Evolutionary conservation across 2,329 filamentous ascomycete genomes (phyloP).

Genomic region (Fusarium sp.): DNA sequence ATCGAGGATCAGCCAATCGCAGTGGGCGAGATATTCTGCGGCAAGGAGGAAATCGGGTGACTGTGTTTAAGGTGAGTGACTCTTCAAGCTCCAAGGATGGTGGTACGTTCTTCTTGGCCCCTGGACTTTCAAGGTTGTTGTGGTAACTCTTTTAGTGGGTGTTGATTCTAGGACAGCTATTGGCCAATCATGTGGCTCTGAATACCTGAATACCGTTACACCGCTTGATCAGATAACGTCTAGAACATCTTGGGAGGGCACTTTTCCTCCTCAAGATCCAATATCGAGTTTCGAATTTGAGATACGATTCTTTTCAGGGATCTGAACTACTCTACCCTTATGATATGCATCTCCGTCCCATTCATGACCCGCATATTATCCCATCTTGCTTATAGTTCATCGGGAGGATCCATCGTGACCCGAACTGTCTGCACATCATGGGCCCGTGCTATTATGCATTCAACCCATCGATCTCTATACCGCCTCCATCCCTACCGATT

Average conservation of each 20-base stretch:
- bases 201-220: constrained; percentile 13
- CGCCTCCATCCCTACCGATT: not conserved
- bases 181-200: constrained; percentile 16
- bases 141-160: constrained; percentile 39
- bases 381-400: constrained; percentile 20
- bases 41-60: constrained; percentile 45
- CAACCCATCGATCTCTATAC: constrained; percentile 4
- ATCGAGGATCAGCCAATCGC: constrained; percentile 41
- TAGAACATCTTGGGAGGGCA: not conserved
- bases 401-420: constrained; percentile 24
- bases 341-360: constrained; percentile 19
- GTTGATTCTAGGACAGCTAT: constrained; percentile 16
- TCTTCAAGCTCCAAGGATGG: constrained; percentile 27
- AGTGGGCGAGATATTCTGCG: constrained; percentile 42
- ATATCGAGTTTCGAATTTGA: not conserved
- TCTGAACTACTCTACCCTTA: constrained; percentile 1
- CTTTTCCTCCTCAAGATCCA: not conserved
- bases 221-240: constrained; percentile 19
- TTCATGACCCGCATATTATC: constrained; percentile 26
- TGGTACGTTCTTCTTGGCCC: constrained; percentile 23
- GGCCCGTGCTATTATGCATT: constrained; percentile 31
- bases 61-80: constrained; percentile 35
- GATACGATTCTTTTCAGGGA: constrained; percentile 4
- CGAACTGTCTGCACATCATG: constrained; percentile 18
- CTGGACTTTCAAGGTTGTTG: constrained; percentile 28